Evolutionary conservation across 176 grass and related monocot genomes (phyloP).

Genomic region (Zizania latifolia): DNA sequence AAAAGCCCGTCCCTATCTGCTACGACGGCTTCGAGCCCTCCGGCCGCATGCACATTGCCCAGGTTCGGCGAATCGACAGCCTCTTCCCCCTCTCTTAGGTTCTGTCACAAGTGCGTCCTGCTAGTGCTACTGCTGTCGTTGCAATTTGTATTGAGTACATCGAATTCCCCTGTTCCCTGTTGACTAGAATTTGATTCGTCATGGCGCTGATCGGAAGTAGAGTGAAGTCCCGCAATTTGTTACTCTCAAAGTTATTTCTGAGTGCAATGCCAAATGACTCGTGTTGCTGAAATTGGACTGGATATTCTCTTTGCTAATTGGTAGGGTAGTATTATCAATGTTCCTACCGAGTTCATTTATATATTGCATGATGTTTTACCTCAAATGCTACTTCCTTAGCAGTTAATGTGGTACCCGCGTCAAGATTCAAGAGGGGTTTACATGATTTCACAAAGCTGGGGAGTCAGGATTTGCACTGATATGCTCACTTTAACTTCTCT

Average conservation of each 20-base stretch:
- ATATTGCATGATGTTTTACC: neutral
- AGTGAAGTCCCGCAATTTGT: too few species aligned
- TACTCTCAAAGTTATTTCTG: neutral
- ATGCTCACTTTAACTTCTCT: neutral
- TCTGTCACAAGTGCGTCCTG: too few species aligned
- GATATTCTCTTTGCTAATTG: neutral
- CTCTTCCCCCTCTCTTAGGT: neutral
- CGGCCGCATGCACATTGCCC: conserved; percentile 74
- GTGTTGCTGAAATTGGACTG: neutral
- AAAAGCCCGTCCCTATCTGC: conserved; percentile 62
- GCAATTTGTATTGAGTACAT: neutral
- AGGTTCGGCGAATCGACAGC: conserved; percentile 21
- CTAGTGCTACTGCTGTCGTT: neutral
- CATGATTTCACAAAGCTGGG: neutral
- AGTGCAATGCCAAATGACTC: neutral
- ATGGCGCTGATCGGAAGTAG: too few species aligned
- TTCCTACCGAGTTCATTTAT: neutral
- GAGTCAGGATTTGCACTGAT: neutral
- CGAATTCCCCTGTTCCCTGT: neutral
- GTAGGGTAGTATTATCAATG: neutral
- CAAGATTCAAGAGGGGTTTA: neutral
- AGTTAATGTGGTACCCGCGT: neutral
- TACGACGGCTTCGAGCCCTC: conserved; percentile 86
- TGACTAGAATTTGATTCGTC: neutral
- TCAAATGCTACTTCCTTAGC: neutral